Base-by-base conservation (phyloP, 2,329 filamentous ascomycete species). In the Sporothrix pseudoabietina region DNA sequence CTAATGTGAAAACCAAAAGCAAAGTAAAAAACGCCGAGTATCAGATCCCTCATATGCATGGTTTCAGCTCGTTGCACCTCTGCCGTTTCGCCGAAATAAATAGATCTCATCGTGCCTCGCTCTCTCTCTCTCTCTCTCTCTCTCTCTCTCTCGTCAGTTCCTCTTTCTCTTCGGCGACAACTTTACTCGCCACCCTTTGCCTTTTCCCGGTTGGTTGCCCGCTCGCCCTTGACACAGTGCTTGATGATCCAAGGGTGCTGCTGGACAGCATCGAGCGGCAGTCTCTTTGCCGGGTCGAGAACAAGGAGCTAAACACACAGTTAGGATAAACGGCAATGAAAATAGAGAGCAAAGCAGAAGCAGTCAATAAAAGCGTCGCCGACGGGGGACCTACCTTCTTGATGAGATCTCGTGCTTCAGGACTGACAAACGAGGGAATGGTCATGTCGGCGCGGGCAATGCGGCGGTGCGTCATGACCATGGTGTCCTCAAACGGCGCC, bases 181-280 rank as follows among this genome's bases (percentile, higher is more conserved):
- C 39, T 22, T n/a, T 66, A 66, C 39, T 66, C 61, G 61, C 61
- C 55, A 30, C 79, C 79, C 80, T 83, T 66, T n/a, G 79, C 79
- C 80, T 83, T 86, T 77, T 88, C 88, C 74, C 84, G 84, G 79
- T 85, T 87, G 52, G 83, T 77, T 6, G 84, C 84, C 71, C 85
- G 82, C 79, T 88, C 86, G n/a, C 86, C 86, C 82, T 88, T 89
- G 76, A 91, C 87, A 81, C 95, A 98, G 82, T 98, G 93, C 86
- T 98, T 98, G 77, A 98, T 81, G 78, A 99, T 97, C 96, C 96
- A 99, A 22, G 96, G 95, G 81, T 98, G 96, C 71, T 87, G 87
- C 81, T 95, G 91, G 52, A 98, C 92, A 74, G 97, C 91, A 19
- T 97, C 94, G 12, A 99, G 88, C 3, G 94, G 89, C 78, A 99